Conservation (phyloP, 164 flowering plant genomes). For the Protea cynaroides region DNA sequence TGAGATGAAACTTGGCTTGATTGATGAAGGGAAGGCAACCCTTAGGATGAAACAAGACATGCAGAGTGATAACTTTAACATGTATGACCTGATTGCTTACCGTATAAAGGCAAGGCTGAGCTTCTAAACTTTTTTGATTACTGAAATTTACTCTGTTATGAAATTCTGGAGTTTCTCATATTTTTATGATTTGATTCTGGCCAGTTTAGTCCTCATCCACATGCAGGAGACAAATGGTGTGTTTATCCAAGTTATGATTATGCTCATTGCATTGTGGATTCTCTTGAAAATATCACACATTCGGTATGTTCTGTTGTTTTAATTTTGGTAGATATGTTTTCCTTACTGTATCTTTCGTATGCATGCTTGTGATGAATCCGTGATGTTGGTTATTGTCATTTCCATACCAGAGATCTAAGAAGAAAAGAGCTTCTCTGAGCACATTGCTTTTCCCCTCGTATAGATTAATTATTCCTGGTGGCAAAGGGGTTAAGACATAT, state of each 20-base stretch:
- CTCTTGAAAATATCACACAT: slow-evolving; percentile 93
- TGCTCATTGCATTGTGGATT: slow-evolving; percentile 96
- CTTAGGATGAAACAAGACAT: slow-evolving; percentile 98
- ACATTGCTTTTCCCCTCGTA: too few relatives aligned
- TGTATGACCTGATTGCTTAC: slow-evolving; percentile 97
- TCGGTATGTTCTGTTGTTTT: slow-evolving; percentile 49
- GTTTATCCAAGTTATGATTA: slow-evolving; percentile 97
- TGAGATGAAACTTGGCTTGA: slow-evolving; percentile 79
- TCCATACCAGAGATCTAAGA: too few relatives aligned
- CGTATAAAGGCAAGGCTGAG: slow-evolving; percentile 76
- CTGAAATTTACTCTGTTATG: not conserved
- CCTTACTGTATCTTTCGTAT: not conserved
- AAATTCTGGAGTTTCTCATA: not conserved
- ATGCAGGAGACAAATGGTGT: slow-evolving; percentile 97
- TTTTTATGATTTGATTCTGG: slow-evolving; percentile 4
- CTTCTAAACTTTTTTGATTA: not conserved
- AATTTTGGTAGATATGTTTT: not conserved
- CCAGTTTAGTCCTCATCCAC: slow-evolving; percentile 96
- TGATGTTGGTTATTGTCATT: too few relatives aligned
- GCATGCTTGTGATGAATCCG: too few relatives aligned
- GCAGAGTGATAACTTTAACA: slow-evolving; percentile 95
- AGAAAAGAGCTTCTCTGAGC: not conserved
- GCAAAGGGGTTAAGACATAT: too few relatives aligned
- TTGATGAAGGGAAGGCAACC: slow-evolving; percentile 95
- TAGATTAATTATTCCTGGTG: too few relatives aligned